phyloP scores from a whole-genome alignment of 192 early-diverging fungal species.

The Coemansia pectinata region DNA sequence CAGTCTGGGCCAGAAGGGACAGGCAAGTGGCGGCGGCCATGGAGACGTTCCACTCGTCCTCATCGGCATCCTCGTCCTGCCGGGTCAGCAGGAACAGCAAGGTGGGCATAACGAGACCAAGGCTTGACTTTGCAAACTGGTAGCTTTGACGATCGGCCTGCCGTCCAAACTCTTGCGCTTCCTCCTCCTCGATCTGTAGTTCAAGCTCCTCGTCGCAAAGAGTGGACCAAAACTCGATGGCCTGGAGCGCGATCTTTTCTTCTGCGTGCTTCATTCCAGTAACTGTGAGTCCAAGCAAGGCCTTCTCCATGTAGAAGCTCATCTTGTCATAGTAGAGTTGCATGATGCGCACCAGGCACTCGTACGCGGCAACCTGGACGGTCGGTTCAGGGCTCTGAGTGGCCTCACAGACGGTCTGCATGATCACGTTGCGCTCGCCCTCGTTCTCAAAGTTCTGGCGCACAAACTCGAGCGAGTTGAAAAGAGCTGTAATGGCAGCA shows the following conservation, averaged over 20 bases:
- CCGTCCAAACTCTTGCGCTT: slow-evolving; percentile 59
- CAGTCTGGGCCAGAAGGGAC: slow-evolving; percentile 79
- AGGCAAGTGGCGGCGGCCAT: slow-evolving; percentile 99
- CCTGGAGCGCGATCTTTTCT: slow-evolving; percentile 90
- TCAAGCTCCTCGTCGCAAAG: slow-evolving; percentile 95
- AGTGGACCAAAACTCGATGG: slow-evolving; percentile 99
- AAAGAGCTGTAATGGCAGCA: slow-evolving; percentile 86
- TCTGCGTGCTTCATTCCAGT: slow-evolving; percentile 89
- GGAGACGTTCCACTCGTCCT: slow-evolving; percentile 98
- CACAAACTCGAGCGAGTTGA: slow-evolving; percentile 96
- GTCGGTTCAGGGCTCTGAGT: slow-evolving; percentile 74
- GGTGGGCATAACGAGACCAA: slow-evolving; percentile 81
- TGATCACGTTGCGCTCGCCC: slow-evolving; percentile 96
- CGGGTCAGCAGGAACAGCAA: slow-evolving; percentile 90
- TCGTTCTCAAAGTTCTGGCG: slow-evolving; percentile 91
- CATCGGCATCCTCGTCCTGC: slow-evolving; percentile 97
- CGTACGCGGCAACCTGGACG: slow-evolving; percentile 87
- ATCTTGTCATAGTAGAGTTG: slow-evolving; percentile 96
- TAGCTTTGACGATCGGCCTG: slow-evolving; percentile 58
- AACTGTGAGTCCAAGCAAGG: slow-evolving; percentile 88
- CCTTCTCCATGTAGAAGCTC: slow-evolving; percentile 96
- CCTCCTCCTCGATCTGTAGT: slow-evolving; percentile 61
- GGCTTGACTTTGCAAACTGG: slow-evolving; percentile 77
- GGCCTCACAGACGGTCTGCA: slow-evolving; percentile 98
- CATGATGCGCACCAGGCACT: slow-evolving; percentile 97